A percentile compares a stretch with the other conserved stretches of the same genome.
These are phyloP conservation scores for Zygoascus biomembranicola DNA, from an alignment of 805 yeast species.

Conservation along the genomic window DNA sequence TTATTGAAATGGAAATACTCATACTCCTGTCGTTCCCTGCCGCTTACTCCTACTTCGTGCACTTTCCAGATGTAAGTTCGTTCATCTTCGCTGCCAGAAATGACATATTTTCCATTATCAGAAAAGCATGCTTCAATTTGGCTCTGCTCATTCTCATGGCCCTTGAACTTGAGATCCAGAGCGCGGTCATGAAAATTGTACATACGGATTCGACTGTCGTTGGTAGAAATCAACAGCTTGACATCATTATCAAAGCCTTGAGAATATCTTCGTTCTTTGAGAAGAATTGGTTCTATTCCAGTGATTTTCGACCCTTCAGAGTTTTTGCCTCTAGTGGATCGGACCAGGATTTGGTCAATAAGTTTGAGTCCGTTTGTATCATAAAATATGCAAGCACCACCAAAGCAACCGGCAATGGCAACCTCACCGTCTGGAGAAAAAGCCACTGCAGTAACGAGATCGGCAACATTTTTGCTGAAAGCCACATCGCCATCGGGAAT, in stretches of 20 bases:
- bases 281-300: slow-evolving; percentile 45
- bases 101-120: slow-evolving; percentile 48
- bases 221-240: slow-evolving; percentile 58
- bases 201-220: slow-evolving; percentile 71
- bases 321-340: slow-evolving; percentile 25
- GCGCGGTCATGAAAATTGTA: slow-evolving; percentile 47
- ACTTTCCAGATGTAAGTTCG: slow-evolving; percentile 77
- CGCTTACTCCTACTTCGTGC: slow-evolving; percentile 16
- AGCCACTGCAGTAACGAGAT: slow-evolving; percentile 64
- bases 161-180: slow-evolving; percentile 63
- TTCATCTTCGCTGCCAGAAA: slow-evolving; percentile 83
- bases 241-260: slow-evolving; percentile 26
- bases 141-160: slow-evolving; percentile 60
- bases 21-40: slow-evolving; percentile 41
- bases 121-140: slow-evolving; percentile 61
- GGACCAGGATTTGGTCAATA: slow-evolving; percentile 38
- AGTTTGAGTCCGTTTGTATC: slow-evolving; percentile 56
- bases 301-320: slow-evolving; percentile 56
- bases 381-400: slow-evolving; percentile 56
- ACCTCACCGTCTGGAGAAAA: slow-evolving; percentile 58
- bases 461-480: slow-evolving; percentile 51
- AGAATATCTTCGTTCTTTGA: slow-evolving; percentile 7
- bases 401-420: slow-evolving; percentile 67
- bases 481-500: slow-evolving; percentile 64
- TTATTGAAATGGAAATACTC: slow-evolving; percentile 72